Conservation (phyloP, 176 grass and related monocot species). For the Zizania latifolia region DNA sequence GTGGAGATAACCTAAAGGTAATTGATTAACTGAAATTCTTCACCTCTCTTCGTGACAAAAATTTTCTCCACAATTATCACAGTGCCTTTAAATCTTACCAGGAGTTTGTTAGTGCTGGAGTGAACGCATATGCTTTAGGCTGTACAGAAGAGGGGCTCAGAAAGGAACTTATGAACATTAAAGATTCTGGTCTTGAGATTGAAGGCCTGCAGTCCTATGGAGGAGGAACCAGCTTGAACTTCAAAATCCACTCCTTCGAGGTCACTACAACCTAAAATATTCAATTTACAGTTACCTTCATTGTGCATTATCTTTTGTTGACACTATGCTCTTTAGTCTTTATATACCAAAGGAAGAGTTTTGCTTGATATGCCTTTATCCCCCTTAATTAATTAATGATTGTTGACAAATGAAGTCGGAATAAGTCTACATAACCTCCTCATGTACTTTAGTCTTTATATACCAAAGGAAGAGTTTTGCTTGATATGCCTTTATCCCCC, state of each 20-base stretch:
- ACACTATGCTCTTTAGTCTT: not conserved
- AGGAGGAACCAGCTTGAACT: slow-evolving; percentile 57
- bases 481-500: no score
- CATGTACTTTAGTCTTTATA: no score
- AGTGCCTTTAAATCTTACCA: slow-evolving; percentile 26
- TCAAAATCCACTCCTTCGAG: slow-evolving; percentile 67
- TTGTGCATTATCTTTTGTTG: not conserved
- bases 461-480: no score
- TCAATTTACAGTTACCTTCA: not conserved
- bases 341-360: not conserved
- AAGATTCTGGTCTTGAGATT: slow-evolving; percentile 67
- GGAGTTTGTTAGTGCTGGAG: slow-evolving; percentile 85
- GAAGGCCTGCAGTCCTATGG: slow-evolving; percentile 58
- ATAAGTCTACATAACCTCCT: no score
- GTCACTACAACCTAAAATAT: slow-evolving; percentile 24
- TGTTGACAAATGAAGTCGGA: slow-evolving; percentile 1
- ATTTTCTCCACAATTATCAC: not conserved
- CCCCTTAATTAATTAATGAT: not conserved
- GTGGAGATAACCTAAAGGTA: slow-evolving; percentile 83
- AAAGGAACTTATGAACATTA: slow-evolving; percentile 75
- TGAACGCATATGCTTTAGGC: slow-evolving; percentile 84
- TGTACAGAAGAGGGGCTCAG: slow-evolving; percentile 92
- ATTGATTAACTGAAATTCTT: slow-evolving; percentile 28
- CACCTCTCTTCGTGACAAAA: not conserved
- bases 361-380: not conserved